Evolutionary conservation across 2,329 filamentous ascomycete genomes (phyloP), one percentile per base, ranked within the genome.

Genomic region (Aureobasidium mangrovei): DNA sequence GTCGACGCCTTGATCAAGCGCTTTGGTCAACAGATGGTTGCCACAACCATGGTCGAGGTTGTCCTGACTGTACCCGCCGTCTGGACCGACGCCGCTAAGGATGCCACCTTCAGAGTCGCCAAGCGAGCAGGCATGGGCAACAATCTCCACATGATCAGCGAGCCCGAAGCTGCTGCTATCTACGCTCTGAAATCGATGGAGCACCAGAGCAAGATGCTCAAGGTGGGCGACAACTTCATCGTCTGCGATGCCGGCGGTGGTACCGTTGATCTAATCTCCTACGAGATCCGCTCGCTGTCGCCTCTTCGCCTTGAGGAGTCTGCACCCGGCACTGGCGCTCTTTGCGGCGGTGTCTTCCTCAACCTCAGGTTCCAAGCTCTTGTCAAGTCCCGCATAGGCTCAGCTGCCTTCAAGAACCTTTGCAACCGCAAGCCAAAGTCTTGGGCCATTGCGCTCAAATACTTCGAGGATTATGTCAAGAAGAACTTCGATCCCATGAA

Each of bases 391-490:
- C 42, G 29, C n/a, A 32, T 45, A 29, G 42, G 18, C 10, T 3
- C 31, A 26, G 28, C 12, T 3, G 42, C 10, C 10, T 45, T 45
- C 64, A 80, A 84, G 31, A 81, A 84, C 69, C 89, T 91, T 84
- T 86, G 86, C 65, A 68, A 80, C 51, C 87, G 86, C 70, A 89
- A 89, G 68, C 80, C 79, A 3, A 89, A 88, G 69, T 87, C 85
- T 1, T 91, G 86, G 85, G 86, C 72, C 55, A 76, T 76, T 72
- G 86, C 83, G 1, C 73, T 91, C 51, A 80, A 82, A 53, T 90
- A 89, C 64, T 91, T 89, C 67, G 87, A 91, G 63, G 86, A 91
- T 65, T 90, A 89, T 65, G 86, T 91, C 10, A 91, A 91, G 70
- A 79, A 86, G 10, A 91, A 89, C 63, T 91, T 91, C 65, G 85